Conservation (phyloP, 164 flowering plant genomes). For the Umbellularia californica region DNA sequence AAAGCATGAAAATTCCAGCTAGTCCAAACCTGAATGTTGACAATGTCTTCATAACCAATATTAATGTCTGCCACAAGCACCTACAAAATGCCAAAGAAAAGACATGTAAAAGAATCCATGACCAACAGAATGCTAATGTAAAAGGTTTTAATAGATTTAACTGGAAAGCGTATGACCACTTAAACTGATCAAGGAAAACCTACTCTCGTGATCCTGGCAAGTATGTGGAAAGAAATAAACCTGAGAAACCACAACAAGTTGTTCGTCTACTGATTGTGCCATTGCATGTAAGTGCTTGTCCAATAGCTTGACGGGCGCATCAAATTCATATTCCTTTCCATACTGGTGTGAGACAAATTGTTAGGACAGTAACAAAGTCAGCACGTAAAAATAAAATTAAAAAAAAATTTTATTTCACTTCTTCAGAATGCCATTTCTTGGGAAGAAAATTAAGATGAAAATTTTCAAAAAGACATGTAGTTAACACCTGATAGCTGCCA, state of each 20-base stretch:
- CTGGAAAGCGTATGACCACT: neutral
- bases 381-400: neutral
- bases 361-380: neutral
- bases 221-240: constrained; percentile 21
- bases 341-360: constrained; percentile 41
- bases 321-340: constrained; percentile 77
- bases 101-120: neutral
- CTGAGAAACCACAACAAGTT: constrained; percentile 93
- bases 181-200: neutral
- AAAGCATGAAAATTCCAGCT: neutral
- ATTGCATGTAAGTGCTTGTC: constrained; percentile 72
- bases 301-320: constrained; percentile 88
- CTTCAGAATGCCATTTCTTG: neutral
- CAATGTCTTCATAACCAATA: constrained; percentile 87
- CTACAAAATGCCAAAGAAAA: constrained; percentile 27
- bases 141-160: too few relatives aligned
- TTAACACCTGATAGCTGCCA: neutral
- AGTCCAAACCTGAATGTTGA: constrained; percentile 71
- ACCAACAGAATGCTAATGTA: neutral
- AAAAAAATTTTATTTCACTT: neutral
- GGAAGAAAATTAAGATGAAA: neutral
- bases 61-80: constrained; percentile 91
- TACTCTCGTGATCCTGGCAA: neutral
- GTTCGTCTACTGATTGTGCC: constrained; percentile 77
- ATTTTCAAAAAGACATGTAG: neutral